Evolutionary conservation across 495 filamentous ascomycete genomes (phyloP).

Genomic region (Daldinia childiae): DNA sequence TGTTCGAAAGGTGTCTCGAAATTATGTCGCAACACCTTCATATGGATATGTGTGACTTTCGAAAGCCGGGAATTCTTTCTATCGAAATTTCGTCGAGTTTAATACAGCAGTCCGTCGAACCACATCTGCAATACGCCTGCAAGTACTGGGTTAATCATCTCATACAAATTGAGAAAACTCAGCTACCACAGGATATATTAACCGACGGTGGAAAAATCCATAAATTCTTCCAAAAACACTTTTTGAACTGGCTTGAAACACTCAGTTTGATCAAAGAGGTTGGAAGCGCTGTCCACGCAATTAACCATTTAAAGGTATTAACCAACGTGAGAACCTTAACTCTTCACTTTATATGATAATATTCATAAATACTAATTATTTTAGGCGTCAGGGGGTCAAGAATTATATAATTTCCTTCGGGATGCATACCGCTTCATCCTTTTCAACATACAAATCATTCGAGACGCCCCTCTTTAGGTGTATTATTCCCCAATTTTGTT

Average conservation of each 20-base stretch:
- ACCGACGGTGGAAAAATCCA: constrained; percentile 6
- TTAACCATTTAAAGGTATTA: background rate
- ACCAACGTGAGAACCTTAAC: no score
- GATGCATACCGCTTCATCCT: constrained; percentile 11
- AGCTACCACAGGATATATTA: background rate
- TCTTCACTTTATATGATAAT: no score
- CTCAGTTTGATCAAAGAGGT: constrained; percentile 17
- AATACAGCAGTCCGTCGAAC: background rate
- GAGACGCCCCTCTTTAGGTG: constrained; percentile 17
- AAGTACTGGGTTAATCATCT: constrained; percentile 28
- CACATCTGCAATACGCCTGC: constrained; percentile 26
- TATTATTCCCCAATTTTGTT: constrained; percentile 29
- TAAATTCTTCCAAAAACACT: background rate
- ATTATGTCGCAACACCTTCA: constrained; percentile 18
- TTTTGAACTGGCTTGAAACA: constrained; percentile 25
- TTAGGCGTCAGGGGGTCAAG: background rate
- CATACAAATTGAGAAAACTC: background rate
- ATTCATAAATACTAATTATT: background rate
- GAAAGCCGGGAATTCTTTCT: constrained; percentile 9
- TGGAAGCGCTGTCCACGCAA: background rate
- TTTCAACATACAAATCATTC: background rate
- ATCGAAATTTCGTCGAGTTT: background rate
- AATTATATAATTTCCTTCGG: constrained; percentile 10
- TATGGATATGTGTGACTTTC: constrained; percentile 19
- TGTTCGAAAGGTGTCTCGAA: constrained; percentile 20